Evolutionary conservation across 2,329 filamentous ascomycete genomes (phyloP), one percentile per base, ranked within the genome.

Genomic region (Berkeleyomyces basicola): DNA sequence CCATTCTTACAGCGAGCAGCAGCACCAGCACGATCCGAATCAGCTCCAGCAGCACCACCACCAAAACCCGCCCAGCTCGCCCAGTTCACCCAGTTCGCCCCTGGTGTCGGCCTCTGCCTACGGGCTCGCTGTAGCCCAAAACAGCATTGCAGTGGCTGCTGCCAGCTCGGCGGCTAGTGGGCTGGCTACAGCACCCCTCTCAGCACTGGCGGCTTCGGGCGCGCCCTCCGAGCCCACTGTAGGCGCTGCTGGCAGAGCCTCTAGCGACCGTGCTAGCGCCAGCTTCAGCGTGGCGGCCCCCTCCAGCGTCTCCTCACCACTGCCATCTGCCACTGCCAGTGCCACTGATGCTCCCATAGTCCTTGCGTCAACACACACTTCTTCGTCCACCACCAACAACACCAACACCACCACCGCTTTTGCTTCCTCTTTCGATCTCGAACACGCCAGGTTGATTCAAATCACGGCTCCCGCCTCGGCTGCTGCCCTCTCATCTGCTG

Each of bases 271-370:
- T 44, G 43, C 16, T 16, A 46, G 43, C 43, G 43, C 43, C 16
- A n/a, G 43, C 16, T 46, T 46, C 43, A 46, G 16, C 43, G 53
- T n/a, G 36, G 58, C 58, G 33, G n/a, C 44, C 40, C 14, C 10
- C 10, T 47, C 42, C n/a, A 43, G 58, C 58, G 36, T 59, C 37
- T 53, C 59, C 10, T 87, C 84, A 76, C 86, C 84, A 66, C 51
- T 55, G 23, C 23, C 51, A 55, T 83, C 84, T 67, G 86, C 84
- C 65, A 84, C 82, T 68, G 82, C 82, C 67, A 84, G 82, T 70
- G 81, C 82, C 68, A 83, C 82, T 66, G 79, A 68, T 81, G 82
- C 72, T 46, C 47, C 61, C 16, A 44, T 16, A 43, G 36, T 49
- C 37, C 31, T 42, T 31, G 46, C 53, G 36, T 63, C 61, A 44